Base-by-base conservation (phyloP, 1,284 basidiomycete species). In the Coniferiporia sulphurascens region DNA sequence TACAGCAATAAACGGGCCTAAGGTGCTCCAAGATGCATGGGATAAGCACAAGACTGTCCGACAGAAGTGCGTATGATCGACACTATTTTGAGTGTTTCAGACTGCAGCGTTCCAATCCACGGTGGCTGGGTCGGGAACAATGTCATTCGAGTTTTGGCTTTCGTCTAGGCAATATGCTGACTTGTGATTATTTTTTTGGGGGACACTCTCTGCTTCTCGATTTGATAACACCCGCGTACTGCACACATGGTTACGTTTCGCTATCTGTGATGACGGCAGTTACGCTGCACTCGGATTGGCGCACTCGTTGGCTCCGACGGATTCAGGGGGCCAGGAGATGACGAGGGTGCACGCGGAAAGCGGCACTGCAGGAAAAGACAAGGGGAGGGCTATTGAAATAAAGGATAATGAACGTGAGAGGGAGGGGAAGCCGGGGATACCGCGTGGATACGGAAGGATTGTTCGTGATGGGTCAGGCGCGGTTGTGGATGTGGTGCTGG, bases 21-120 rank as follows among this genome's bases (percentile, higher is more conserved):
- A 90, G 70, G 77, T 83, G 15, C 77, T 98, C 58, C 90, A 91
- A 69, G 86, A 91, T 51, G 84, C 85, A 54, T 98, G 95, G 95
- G 91, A 97, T 73, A 85, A 84, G 66, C 80, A 78, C 62, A 93
- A 93, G 76, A 99, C 95, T 6, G 87, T 96, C 27, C 83, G 85
- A 65, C 95, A 98, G 82, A 98, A 98, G 94, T 96, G 70, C 69
- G 87, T 78, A 34, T 32, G 38, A 58, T 52, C 50, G 35, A 7
- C 49, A 7, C 10, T 41, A 8, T n/a, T 45, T 17, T 13, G 45
- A 34, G 38, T 50, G 17, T 48, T 49, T 57, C 38, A 27, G 32
- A 17, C 17, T 35, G 21, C 12, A 22, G 52, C 41, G 41, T 45
- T 46, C 17, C 17, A 19, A 19, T 46, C 44, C 12, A 15, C 12